phyloP scores from a whole-genome alignment of 352 stramenopile genomes.

The Phytopythium helicoides region DNA sequence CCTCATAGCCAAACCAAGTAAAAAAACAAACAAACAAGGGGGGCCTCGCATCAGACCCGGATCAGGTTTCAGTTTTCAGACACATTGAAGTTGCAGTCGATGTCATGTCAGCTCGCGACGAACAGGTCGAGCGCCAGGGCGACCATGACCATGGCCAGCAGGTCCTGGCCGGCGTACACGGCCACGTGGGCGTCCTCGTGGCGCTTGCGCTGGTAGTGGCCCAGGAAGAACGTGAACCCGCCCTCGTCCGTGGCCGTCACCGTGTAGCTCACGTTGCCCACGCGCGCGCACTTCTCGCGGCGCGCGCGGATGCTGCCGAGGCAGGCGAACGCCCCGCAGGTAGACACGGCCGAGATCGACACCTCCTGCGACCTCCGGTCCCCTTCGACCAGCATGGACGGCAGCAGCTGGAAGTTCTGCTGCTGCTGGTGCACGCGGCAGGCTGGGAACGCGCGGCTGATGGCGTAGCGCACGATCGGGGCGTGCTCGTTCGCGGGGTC shows the following conservation, averaged over 20 bases:
- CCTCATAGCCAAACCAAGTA: too few relatives aligned
- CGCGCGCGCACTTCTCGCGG: slow-evolving; percentile 1
- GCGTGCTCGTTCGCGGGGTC: not conserved
- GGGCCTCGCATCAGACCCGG: too few relatives aligned
- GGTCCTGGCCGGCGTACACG: slow-evolving; percentile 22
- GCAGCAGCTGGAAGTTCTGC: slow-evolving; percentile 19
- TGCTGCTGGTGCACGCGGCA: slow-evolving; percentile 21
- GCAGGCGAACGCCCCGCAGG: slow-evolving; percentile 15
- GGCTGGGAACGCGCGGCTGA: slow-evolving; percentile 20
- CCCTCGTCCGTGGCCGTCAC: slow-evolving; percentile 14
- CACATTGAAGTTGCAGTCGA: slow-evolving; percentile 1
- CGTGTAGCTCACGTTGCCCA: slow-evolving; percentile 11
- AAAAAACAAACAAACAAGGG: too few relatives aligned
- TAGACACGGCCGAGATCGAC: slow-evolving; percentile 11
- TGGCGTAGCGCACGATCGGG: slow-evolving; percentile 4
- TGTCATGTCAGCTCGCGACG: not conserved
- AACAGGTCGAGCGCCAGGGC: slow-evolving; percentile 18
- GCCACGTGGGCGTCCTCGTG: slow-evolving; percentile 10
- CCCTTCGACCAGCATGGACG: slow-evolving; percentile 14
- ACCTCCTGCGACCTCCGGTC: slow-evolving; percentile 8
- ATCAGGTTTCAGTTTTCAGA: too few relatives aligned
- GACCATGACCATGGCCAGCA: slow-evolving; percentile 25
- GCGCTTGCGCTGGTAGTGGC: slow-evolving; percentile 17
- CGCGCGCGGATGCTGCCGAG: slow-evolving; percentile 13
- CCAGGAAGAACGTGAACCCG: slow-evolving; percentile 25